phyloP scores from a whole-genome alignment of 352 stramenopile species.

The Plasmopara viticola region DNA sequence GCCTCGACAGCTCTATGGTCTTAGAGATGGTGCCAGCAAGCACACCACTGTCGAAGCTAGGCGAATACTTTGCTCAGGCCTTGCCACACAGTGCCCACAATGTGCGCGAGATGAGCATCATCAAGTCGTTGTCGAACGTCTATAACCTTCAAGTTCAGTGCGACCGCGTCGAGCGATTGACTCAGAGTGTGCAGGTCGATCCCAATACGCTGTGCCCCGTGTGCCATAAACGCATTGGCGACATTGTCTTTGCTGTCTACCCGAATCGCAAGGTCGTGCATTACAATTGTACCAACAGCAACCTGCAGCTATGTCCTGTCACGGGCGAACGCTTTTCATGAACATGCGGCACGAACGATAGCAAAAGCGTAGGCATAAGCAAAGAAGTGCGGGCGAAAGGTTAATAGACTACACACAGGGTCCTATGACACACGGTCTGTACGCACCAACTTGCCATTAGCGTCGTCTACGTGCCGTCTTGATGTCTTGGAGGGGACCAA shows the following conservation, averaged over 20 bases:
- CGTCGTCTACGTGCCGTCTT: conserved; percentile 14
- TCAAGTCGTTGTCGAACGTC: conserved; percentile 80
- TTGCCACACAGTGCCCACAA: conserved; percentile 79
- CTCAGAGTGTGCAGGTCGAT: conserved; percentile 78
- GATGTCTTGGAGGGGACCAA: conserved; percentile 11
- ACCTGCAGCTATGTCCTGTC: conserved; percentile 74
- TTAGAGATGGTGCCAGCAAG: conserved; percentile 56
- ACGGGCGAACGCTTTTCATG: conserved; percentile 76
- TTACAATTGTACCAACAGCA: conserved; percentile 85
- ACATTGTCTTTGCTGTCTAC: conserved; percentile 86
- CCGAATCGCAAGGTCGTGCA: conserved; percentile 81
- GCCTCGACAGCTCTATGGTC: conserved; percentile 59
- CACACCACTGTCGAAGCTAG: conserved; percentile 77
- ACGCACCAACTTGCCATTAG: conserved; percentile 2
- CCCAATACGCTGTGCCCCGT: conserved; percentile 66
- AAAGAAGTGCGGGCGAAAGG: conserved; percentile 2
- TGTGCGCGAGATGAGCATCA: conserved; percentile 72
- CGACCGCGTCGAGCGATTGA: conserved; percentile 72
- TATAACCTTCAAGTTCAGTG: conserved; percentile 89
- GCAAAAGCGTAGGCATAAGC: conserved; percentile 11
- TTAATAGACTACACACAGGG: too few relatives aligned
- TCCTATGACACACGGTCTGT: too few relatives aligned
- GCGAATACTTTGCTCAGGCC: conserved; percentile 77
- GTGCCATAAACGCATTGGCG: conserved; percentile 84
- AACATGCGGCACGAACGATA: conserved; percentile 5